phyloP scores from a whole-genome alignment of 305 asterid species.

The Plantago coronopus region DNA sequence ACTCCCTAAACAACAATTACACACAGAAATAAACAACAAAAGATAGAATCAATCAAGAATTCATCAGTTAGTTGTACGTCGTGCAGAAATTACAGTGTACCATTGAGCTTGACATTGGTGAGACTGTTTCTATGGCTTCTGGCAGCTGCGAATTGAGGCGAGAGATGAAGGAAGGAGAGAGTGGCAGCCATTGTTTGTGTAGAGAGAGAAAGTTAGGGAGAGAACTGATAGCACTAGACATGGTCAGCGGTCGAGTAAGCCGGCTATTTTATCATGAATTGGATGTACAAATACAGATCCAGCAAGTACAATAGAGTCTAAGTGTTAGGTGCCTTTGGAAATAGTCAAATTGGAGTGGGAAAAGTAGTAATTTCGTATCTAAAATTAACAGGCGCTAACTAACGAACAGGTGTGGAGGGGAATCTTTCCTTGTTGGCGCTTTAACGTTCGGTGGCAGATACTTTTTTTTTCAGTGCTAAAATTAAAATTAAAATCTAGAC shows the following conservation, averaged over 20 bases:
- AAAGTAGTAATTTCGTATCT: background rate
- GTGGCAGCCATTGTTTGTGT: constrained; percentile 52
- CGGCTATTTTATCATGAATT: background rate
- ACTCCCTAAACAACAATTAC: constrained; percentile 35
- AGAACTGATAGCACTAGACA: constrained; percentile 22
- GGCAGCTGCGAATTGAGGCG: constrained; percentile 33
- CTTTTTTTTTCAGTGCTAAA: background rate
- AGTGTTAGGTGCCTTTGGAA: background rate
- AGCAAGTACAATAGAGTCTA: background rate
- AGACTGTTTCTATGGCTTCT: constrained; percentile 25
- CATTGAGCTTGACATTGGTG: constrained; percentile 33
- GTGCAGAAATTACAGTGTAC: constrained; percentile 29
- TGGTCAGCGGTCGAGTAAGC: background rate
- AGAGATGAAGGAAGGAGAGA: constrained; percentile 47
- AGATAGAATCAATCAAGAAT: background rate
- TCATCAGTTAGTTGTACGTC: background rate
- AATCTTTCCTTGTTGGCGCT: constrained; percentile 8
- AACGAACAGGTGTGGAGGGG: background rate
- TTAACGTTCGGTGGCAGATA: constrained; percentile 11
- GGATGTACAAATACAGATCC: background rate
- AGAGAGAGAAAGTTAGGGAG: constrained; percentile 25
- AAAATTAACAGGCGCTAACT: background rate
- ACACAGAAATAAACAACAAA: background rate
- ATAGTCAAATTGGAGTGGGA: constrained; percentile 2
- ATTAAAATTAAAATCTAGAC: too few species aligned